Evolutionary conservation across 2,329 filamentous ascomycete genomes (phyloP).

Genomic region (Cordyceps militaris): DNA sequence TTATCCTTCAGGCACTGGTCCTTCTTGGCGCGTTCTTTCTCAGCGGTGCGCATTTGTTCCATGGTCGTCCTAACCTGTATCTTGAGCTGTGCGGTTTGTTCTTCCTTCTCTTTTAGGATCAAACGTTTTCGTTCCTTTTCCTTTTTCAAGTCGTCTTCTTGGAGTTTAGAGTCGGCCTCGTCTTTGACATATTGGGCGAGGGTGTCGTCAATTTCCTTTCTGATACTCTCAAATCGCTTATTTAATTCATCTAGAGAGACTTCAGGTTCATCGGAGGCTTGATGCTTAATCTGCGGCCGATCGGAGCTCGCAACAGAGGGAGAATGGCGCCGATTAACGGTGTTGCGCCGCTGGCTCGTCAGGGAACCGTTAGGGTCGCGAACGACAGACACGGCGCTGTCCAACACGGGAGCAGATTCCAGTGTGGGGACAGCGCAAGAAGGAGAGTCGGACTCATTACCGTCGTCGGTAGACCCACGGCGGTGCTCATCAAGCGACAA

Average conservation of each 20-base stretch:
- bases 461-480: constrained; percentile 33
- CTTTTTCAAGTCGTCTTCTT: constrained; percentile 60
- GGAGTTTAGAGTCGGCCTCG: constrained; percentile 60
- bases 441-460: constrained; percentile 38
- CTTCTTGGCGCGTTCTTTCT: constrained; percentile 71
- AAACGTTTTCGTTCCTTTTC: constrained; percentile 75
- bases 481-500: constrained; percentile 46
- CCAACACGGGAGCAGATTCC: constrained; percentile 55
- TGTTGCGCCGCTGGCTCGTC: constrained; percentile 37
- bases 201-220: constrained; percentile 76
- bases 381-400: constrained; percentile 51
- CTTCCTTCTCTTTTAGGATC: constrained; percentile 81
- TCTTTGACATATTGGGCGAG: constrained; percentile 64
- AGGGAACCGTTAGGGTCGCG: constrained; percentile 54
- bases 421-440: constrained; percentile 47
- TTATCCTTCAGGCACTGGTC: constrained; percentile 66
- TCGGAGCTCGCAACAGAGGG: constrained; percentile 58
- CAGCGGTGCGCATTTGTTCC: constrained; percentile 71
- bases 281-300: constrained; percentile 38
- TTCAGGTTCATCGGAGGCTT: constrained; percentile 47
- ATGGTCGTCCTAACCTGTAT: constrained; percentile 74
- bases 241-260: constrained; percentile 72
- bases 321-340: constrained; percentile 68
- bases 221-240: constrained; percentile 69
- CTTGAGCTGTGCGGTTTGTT: constrained; percentile 76